phyloP scores from a whole-genome alignment of 345 rosid genomes.

The Zanthoxylum bungeanum region DNA sequence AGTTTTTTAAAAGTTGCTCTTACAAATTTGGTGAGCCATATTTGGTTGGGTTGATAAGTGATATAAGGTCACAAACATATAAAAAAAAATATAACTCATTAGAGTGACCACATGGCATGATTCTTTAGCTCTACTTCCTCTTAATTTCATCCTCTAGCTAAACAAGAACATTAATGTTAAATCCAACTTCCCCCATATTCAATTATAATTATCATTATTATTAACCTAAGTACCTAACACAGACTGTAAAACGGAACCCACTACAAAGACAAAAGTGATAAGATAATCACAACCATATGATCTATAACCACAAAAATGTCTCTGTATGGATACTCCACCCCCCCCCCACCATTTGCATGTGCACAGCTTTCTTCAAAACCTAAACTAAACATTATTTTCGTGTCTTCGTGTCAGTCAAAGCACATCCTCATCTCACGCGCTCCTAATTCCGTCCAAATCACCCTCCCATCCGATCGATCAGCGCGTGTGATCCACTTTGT shows the following conservation, averaged over 20 bases:
- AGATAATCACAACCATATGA: conserved; percentile 15
- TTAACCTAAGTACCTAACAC: no score
- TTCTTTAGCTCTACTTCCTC: no score
- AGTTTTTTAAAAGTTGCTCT: no score
- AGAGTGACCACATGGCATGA: no score
- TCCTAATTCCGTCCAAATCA: neutral
- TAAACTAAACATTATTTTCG: no score
- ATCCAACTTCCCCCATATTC: neutral
- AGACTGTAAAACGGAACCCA: neutral
- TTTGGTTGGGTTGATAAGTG: no score
- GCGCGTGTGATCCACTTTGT: neutral
- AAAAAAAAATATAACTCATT: no score
- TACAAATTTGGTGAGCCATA: no score
- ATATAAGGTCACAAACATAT: no score
- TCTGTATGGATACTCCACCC: neutral
- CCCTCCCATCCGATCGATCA: neutral
- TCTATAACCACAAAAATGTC: conserved; percentile 14
- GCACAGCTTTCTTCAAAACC: conserved; percentile 30
- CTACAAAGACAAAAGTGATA: neutral
- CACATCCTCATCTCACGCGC: conserved; percentile 11
- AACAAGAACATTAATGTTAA: no score
- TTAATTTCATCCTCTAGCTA: no score
- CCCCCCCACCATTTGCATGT: conserved; percentile 27
- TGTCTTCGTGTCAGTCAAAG: neutral
- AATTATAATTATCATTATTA: no score